phyloP scores from a whole-genome alignment of 305 asterid genomes.

The Ajuga reptans region DNA sequence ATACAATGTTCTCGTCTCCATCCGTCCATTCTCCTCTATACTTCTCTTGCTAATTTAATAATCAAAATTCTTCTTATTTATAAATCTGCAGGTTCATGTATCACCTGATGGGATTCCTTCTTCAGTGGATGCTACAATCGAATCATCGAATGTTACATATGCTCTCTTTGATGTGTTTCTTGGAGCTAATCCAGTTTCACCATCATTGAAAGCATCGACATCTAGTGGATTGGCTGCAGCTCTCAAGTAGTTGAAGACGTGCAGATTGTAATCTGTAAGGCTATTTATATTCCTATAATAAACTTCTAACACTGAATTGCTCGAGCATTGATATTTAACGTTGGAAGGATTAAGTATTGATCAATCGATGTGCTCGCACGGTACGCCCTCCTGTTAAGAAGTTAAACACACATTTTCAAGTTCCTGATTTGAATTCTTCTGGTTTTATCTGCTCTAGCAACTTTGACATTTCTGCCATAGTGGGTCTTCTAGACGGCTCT shows the following conservation, averaged over 20 bases:
- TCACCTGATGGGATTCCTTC: conserved; percentile 63
- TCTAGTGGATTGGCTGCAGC: conserved; percentile 50
- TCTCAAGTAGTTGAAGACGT: conserved; percentile 32
- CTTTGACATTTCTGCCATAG: conserved; percentile 69
- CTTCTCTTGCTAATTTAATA: background rate
- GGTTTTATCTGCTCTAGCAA: conserved; percentile 57
- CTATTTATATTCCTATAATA: conserved; percentile 14
- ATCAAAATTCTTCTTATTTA: background rate
- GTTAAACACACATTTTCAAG: conserved; percentile 17
- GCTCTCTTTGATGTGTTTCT: conserved; percentile 81
- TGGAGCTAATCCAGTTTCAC: conserved; percentile 75
- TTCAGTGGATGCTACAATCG: conserved; percentile 58
- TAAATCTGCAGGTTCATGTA: conserved; percentile 48
- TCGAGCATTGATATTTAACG: background rate
- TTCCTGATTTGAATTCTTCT: conserved; percentile 26
- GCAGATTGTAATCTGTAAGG: conserved; percentile 5
- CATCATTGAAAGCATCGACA: conserved; percentile 64
- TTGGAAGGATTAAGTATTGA: background rate
- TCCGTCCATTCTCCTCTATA: background rate
- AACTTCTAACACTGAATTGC: background rate
- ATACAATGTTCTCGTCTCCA: background rate
- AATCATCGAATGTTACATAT: conserved; percentile 55
- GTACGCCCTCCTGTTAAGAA: background rate
- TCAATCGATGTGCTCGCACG: background rate
- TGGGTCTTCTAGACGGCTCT: conserved; percentile 65